Evolutionary conservation across 768 basidiomycete genomes (phyloP).

Genomic region (Termitomyces sp.): DNA sequence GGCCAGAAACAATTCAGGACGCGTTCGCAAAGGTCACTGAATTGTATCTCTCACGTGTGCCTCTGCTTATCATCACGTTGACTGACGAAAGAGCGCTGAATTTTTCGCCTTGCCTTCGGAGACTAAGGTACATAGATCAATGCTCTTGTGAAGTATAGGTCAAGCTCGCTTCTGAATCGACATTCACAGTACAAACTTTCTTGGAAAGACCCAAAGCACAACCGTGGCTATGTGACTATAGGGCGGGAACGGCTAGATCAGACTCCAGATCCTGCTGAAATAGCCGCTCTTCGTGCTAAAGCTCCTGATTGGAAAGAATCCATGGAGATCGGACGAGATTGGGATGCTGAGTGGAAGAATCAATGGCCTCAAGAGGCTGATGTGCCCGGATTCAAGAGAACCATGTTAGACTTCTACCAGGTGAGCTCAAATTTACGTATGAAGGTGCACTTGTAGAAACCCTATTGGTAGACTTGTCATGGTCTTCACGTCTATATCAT

Average conservation of each 20-base stretch:
- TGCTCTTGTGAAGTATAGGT: neutral
- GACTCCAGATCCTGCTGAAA: constrained; percentile 67
- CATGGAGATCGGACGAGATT: constrained; percentile 87
- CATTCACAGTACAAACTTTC: constrained; percentile 53
- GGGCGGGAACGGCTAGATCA: constrained; percentile 83
- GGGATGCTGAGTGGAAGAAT: constrained; percentile 74
- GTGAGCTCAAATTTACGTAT: constrained; percentile 26
- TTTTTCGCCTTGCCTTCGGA: constrained; percentile 69
- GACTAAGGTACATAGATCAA: constrained; percentile 42
- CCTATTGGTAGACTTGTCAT: constrained; percentile 54
- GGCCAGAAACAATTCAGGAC: constrained; percentile 42
- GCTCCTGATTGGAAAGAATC: constrained; percentile 81
- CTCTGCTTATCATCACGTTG: neutral
- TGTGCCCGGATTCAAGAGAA: constrained; percentile 63
- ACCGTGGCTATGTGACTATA: constrained; percentile 77
- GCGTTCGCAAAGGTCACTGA: constrained; percentile 61
- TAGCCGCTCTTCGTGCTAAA: constrained; percentile 62
- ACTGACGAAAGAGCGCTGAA: constrained; percentile 54
- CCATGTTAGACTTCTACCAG: constrained; percentile 75
- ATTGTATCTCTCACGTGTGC: neutral
- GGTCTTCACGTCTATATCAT: constrained; percentile 72
- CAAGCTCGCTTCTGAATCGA: neutral
- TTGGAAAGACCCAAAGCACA: constrained; percentile 82
- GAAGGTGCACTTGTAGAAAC: neutral
- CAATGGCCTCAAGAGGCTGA: constrained; percentile 68